Evolutionary conservation across 176 grass and related monocot genomes (phyloP), one percentile per base, ranked within the genome.

Genomic region (Microstegium vimineum): DNA sequence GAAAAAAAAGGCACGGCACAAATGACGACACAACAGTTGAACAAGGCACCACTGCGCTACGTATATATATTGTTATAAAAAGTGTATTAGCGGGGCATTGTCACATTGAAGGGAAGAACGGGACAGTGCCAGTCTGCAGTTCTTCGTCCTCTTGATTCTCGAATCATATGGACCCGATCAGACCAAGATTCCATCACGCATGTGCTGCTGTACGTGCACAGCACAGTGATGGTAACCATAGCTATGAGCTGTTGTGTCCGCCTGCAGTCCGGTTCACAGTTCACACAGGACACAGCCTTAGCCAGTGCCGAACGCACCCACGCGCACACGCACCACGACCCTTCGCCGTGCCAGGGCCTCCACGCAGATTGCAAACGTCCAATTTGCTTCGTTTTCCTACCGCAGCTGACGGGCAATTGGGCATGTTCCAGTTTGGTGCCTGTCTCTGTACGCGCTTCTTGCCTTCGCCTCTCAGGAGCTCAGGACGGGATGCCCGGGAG

Each of bases 341-440:
- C 36, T 63, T 38, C 66, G 51, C 57, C 42, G 34, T 74, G 84
- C 23, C 84, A 65, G 13, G 68, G 14, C 70, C 77, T 59, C 46
- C 25, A 56, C 15, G 9, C 14, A 36, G 15, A 73, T 1, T 13
- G 7, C 69, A 41, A 74, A 63, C 76, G 17, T 14, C 62, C 73
- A 75, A 36, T 35, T 45, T 22, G 68, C 57, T 62, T 45, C 9
- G 30, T 72, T 28, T 37, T 33, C n/a, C 67, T 17, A 20, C 36
- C 0, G 45, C 7, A 36, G 34, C 40, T 22, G 74, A 73, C 16
- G 14, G 43, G n/a, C n/a, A n/a, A 15, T 13, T 41, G 78, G 16
- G 6, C 5, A 36, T 1, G 64, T 35, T 38, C 10, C 14, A 2
- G 26, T 65, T 32, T 11, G 46, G 65, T 46, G 45, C 54, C 42